Conservation (phyloP, 345 rosid species). For the Camelina sativa region DNA sequence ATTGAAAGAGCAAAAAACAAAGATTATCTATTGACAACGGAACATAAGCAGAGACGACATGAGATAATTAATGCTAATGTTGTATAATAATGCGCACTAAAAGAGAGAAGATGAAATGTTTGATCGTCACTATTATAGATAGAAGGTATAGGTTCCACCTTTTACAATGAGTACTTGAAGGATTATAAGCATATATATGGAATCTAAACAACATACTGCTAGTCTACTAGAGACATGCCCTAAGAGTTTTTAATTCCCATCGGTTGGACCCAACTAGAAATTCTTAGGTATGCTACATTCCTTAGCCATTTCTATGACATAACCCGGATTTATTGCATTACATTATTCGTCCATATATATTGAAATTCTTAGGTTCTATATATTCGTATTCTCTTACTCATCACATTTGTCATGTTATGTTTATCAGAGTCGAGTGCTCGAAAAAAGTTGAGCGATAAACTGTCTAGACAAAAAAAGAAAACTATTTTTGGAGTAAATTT, state of each 20-base stretch:
- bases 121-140: slow-evolving; percentile 42
- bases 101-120: slow-evolving; percentile 24
- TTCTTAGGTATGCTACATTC: slow-evolving; percentile 37
- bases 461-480: background rate
- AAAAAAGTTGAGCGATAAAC: background rate
- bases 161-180: slow-evolving; percentile 41
- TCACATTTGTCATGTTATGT: slow-evolving; percentile 10
- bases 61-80: slow-evolving; percentile 3
- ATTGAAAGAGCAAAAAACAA: background rate
- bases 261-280: slow-evolving; percentile 33
- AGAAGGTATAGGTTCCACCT: slow-evolving; percentile 42
- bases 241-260: slow-evolving; percentile 24
- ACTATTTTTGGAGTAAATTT: background rate
- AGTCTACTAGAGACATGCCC: slow-evolving; percentile 33
- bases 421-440: background rate
- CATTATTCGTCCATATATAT: slow-evolving; percentile 27
- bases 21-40: background rate
- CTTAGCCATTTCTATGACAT: slow-evolving; percentile 38
- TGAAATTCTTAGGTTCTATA: background rate
- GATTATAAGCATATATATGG: slow-evolving; percentile 43
- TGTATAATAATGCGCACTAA: slow-evolving; percentile 34
- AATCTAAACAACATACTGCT: slow-evolving; percentile 36
- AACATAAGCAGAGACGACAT: background rate
- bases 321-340: slow-evolving; percentile 1
- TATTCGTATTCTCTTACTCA: slow-evolving; percentile 28